Evolutionary conservation across 2,329 filamentous ascomycete genomes (phyloP).

Genomic region (Penicillium sp.): DNA sequence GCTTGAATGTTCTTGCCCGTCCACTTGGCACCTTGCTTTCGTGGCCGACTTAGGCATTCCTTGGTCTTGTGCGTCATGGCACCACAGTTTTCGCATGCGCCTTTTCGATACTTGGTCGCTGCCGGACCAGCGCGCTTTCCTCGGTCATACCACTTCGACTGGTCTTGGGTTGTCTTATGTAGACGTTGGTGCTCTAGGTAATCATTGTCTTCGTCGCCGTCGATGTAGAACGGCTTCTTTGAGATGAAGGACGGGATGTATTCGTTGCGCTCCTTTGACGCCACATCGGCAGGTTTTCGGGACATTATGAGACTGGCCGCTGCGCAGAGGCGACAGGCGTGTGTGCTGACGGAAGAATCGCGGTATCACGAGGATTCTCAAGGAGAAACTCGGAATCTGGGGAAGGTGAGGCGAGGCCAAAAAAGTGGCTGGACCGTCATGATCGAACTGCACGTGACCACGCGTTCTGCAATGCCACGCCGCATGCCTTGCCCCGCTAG

Average conservation of each 20-base stretch:
- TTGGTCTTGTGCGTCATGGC: slow-evolving; percentile 96
- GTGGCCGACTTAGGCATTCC: slow-evolving; percentile 86
- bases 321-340: background rate
- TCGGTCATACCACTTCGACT: slow-evolving; percentile 90
- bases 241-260: slow-evolving; percentile 99
- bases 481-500: slow-evolving; percentile 6
- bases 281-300: slow-evolving; percentile 57
- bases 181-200: slow-evolving; percentile 97
- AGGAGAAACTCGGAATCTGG: slow-evolving; percentile 8
- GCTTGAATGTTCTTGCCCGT: slow-evolving; percentile 92
- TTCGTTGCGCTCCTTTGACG: slow-evolving; percentile 87
- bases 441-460: slow-evolving; percentile 31
- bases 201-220: slow-evolving; percentile 75
- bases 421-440: slow-evolving; percentile 11
- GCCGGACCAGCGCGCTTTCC: slow-evolving; percentile 82
- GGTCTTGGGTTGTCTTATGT: slow-evolving; percentile 68
- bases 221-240: slow-evolving; percentile 95
- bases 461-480: slow-evolving; percentile 23
- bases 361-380: background rate
- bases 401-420: slow-evolving; percentile 10
- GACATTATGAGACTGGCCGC: slow-evolving; percentile 37
- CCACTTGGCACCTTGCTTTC: slow-evolving; percentile 88
- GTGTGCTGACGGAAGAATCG: background rate
- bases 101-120: slow-evolving; percentile 96
- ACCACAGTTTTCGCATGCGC: slow-evolving; percentile 97